These are phyloP conservation scores for Peniophora sp. DNA, from an alignment of 1,284 basidiomycete species.

Conservation along the genomic window DNA sequence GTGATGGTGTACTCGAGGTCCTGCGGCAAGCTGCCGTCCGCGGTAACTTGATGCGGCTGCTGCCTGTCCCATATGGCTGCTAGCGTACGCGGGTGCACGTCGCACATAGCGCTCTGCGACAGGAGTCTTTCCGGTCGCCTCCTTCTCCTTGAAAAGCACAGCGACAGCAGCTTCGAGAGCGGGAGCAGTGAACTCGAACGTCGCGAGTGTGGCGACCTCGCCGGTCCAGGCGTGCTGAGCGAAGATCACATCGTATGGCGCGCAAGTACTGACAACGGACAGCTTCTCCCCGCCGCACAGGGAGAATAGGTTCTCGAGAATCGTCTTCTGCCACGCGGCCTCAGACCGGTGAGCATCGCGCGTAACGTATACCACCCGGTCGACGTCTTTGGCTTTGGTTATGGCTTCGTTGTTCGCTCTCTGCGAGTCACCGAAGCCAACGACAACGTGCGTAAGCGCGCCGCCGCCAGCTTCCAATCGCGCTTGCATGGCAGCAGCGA, in stretches of 20 bases:
- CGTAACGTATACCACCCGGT: constrained; percentile 31
- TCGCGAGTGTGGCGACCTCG: constrained; percentile 27
- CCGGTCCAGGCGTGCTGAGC: constrained; percentile 16
- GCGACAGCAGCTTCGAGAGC: constrained; percentile 37
- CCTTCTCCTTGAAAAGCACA: constrained; percentile 35
- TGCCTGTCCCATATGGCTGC: too few species aligned
- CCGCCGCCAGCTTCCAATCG: constrained; percentile 15
- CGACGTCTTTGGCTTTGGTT: background rate
- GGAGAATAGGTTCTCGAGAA: constrained; percentile 26
- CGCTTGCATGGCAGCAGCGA: constrained; percentile 31
- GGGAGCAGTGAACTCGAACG: constrained; percentile 49
- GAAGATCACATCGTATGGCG: constrained; percentile 46
- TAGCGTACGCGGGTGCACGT: too few species aligned
- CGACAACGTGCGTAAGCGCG: constrained; percentile 34
- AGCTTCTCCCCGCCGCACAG: constrained; percentile 18
- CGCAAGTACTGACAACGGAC: constrained; percentile 49
- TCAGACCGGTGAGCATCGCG: constrained; percentile 41
- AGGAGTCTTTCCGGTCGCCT: constrained; percentile 28
- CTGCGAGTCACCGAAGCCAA: background rate
- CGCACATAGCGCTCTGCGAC: background rate
- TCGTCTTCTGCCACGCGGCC: constrained; percentile 44
- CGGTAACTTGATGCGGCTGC: too few species aligned
- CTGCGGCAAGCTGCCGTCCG: background rate
- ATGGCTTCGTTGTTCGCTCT: background rate
- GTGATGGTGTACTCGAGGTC: too few species aligned